Base-by-base conservation (phyloP, 768 basidiomycete genomes). In the Mycena vulgaris region DNA sequence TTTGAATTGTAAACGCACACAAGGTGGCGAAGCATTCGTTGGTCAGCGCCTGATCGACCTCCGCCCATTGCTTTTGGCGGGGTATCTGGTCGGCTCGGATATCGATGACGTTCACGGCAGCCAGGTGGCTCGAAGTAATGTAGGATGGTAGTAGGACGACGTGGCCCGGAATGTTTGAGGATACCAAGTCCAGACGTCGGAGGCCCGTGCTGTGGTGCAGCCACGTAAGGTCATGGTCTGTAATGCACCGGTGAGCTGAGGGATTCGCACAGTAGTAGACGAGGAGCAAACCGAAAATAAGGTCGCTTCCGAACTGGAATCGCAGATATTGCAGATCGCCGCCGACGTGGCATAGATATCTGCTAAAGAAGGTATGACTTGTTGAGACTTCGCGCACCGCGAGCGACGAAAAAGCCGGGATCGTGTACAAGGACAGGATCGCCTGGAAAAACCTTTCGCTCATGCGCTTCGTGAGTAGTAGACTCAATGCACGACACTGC, bases 321-420 rank as follows among this genome's bases (percentile, higher is more conserved):
- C 6, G 35, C 14, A 37, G 35, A 14, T 37, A 37, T 37, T 37
- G 35, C 21, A 45, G 6, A 13, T 21, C 42, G n/a, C n/a, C 10
- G 21, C 42, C 42, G 42, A 45, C 21, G n/a, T 11, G 37, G 10
- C 28, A 17, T 16, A 59, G 28, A 39, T 59, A 59, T 31, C 21
- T 5, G 19, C 40, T 13, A 2, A 30, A n/a, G 19, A 23, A 45
- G 1, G 25, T 19, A 28, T 45, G 13, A 5, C 11, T 25, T 30
- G 17, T 7, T 23, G 37, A 14, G 27, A 2, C 16, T 17, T 7
- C 28, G 52, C n/a, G 19, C 23, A 66, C 52, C 49, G 49, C 14
- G 28, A 66, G 55, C n/a, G 53, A 13, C 11, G 52, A 28, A 30
- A 66, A 31, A 30, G 21, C 23, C 5, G 64, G 64, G 19, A 57